Evolutionary conservation across 2,329 filamentous ascomycete genomes (phyloP), one percentile per base, ranked within the genome.

Genomic region (Nakataea oryzae): DNA sequence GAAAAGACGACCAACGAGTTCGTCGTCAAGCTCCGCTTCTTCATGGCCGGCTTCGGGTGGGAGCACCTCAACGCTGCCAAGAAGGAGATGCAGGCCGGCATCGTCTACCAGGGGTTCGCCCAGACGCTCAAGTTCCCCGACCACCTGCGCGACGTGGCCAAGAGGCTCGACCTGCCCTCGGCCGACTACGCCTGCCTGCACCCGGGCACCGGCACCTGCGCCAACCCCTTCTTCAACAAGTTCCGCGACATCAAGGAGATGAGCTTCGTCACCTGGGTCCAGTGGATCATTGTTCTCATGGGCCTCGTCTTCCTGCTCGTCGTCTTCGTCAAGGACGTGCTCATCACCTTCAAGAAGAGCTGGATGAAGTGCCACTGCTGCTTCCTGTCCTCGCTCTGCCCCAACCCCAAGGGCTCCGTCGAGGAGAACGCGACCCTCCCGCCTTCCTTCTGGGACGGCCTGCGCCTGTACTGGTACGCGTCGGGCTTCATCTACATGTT

Each of bases 211-310:
- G 47, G 27, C 28, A 24, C 29, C 21, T 61, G 59, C 59, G 29
- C 17, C 30, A 61, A 57, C 60, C 3, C 29, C 54, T 61, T 61
- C 60, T 61, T 61, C 60, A 30, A 41, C 29, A 32, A 34, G 14
- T 61, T 59, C 32, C 21, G 9, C 32, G 21, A 26, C 58, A 4
- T 32, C 60, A 47, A 17, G 21, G 21, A 26, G 41, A 24, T n/a
- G 27, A 47, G 26, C 60, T 41, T 27, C 30, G 41, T 54, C 13
- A 57, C 55, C 47, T 55, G 29, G 29, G 76, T 81, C 62, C 76
- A 76, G 60, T 80, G 77, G 7, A 68, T 80, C 28, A 76, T 78
- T 55, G 74, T 76, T 9, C 67, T 80, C 30, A 76, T 78, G 24
- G 79, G 78, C 17, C 79, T 82, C 63, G 74, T 81, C 57, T 75